Base-by-base conservation (phyloP, 257 asterid genomes). In the Mentha longifolia region DNA sequence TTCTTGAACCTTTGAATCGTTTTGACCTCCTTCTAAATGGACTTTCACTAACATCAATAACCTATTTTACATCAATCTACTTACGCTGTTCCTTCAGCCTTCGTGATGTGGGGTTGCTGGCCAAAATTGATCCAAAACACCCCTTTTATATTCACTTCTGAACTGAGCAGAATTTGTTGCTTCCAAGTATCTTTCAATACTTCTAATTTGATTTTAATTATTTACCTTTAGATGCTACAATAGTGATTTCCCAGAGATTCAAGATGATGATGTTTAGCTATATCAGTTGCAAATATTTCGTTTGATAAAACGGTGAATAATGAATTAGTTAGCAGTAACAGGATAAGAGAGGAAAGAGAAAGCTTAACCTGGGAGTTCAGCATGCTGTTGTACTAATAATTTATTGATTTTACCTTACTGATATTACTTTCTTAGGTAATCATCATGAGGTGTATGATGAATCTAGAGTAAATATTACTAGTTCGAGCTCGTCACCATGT, bases 391-490 rank as follows among this genome's bases (percentile, higher is more conserved):
- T 10, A 43, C 47, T 46, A 20, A 37, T 3, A 22, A 31, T 78
- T 19, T 70, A 71, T 71, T 70, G 37, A 60, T 56, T 46, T 30
- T 42, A 63, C 39, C 70, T 79, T 55, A 81, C 74, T 17, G 20
- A 41, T 77, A 60, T 74, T 75, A 62, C 42, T 62, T 68, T 70
- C 77, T 68, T 82, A 91, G 98, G 90, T 76, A 62, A 66, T 79
- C 89, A 84, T 80, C 82, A 83, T 47, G 99, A 93, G 33, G 80
- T 49, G 63, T 73, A 74, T 81, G 96, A 88, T 71, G 97, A 91
- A 73, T 79, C 96, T 84, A 84, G 87, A 81, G 76, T 76, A 74
- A 85, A 73, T 79, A 72, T 72, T 65, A 58, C 82, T 13, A 59
- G 85, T 19, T 80, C 92, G 15, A 82, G 79, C 81, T 76, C 88